Percentiles rank a stretch among this genome's conserved stretches.
Conservation (phyloP, 352 stramenopile genomes). For the Phytophthora litchii region DNA sequence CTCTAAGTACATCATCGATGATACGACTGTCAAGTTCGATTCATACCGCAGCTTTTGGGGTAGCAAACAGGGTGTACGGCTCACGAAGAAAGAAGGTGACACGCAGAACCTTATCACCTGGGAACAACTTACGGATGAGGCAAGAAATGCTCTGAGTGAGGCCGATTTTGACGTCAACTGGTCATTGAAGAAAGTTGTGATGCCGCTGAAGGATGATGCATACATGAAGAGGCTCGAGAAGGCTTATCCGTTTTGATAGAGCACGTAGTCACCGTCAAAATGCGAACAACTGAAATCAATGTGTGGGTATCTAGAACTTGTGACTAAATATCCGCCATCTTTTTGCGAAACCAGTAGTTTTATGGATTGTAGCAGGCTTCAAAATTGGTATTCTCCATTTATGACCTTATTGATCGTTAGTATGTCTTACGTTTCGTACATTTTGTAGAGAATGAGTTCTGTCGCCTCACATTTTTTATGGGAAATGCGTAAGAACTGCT, state of each 20-base stretch:
- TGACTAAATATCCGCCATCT: too few species aligned
- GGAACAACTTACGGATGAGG: slow-evolving; percentile 16
- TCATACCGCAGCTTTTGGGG: slow-evolving; percentile 6
- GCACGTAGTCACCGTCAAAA: too few species aligned
- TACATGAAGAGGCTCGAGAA: slow-evolving; percentile 6
- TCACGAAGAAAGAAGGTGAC: slow-evolving; percentile 18
- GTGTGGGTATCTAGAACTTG: too few species aligned
- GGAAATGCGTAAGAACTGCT: too few species aligned
- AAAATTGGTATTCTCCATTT: too few species aligned
- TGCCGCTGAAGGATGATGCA: slow-evolving; percentile 7
- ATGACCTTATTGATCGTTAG: too few species aligned
- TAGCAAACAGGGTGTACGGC: slow-evolving; percentile 11
- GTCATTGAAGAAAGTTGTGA: slow-evolving; percentile 12
- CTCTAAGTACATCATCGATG: slow-evolving; percentile 7
- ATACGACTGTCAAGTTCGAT: slow-evolving; percentile 13
- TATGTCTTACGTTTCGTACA: too few species aligned
- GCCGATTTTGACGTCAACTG: slow-evolving; percentile 11
- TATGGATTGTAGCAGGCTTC: too few species aligned
- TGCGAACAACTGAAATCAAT: too few species aligned
- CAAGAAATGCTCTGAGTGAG: slow-evolving; percentile 1
- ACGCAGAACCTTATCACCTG: slow-evolving; percentile 18
- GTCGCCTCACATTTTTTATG: too few species aligned
- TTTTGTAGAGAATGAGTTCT: too few species aligned
- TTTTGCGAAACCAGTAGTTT: too few species aligned
- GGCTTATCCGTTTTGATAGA: slow-evolving; percentile 16